phyloP scores from a whole-genome alignment of 2,329 filamentous ascomycete genomes.

The Ilyonectria robusta region DNA sequence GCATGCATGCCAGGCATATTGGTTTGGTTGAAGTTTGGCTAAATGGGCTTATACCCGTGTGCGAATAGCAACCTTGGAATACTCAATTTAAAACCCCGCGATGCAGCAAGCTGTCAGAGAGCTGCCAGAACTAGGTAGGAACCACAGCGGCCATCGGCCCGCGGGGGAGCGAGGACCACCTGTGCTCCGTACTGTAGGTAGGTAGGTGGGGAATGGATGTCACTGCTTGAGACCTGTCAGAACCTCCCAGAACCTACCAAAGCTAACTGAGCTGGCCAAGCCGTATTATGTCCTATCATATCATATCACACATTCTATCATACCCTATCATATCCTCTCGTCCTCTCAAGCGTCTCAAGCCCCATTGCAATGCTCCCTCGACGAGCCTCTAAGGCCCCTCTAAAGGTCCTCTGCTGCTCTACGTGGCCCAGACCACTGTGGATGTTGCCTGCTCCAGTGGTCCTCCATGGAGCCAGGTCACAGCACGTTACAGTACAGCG shows the following conservation, averaged over 20 bases:
- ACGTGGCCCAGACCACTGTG: conserved; percentile 6
- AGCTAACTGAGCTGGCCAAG: background rate
- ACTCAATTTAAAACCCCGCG: conserved; percentile 5
- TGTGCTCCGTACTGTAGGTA: background rate
- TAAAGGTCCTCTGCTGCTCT: conserved; percentile 1
- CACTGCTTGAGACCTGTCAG: conserved; percentile 21
- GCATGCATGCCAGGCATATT: no score
- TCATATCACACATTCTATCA: conserved; percentile 7
- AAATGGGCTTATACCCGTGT: no score
- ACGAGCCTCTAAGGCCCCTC: conserved; percentile 10
- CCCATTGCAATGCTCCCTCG: background rate
- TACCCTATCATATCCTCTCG: background rate
- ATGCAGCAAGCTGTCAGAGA: background rate
- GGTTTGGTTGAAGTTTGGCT: no score
- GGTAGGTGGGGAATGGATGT: conserved; percentile 10
- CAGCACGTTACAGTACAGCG: conserved; percentile 7
- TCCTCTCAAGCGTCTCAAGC: background rate
- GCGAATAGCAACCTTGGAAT: no score
- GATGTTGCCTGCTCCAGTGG: conserved; percentile 9
- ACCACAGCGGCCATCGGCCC: background rate
- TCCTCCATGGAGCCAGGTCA: conserved; percentile 18
- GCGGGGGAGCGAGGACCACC: conserved; percentile 5
- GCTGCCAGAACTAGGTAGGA: background rate
- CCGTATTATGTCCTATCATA: conserved; percentile 3
- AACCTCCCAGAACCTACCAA: conserved; percentile 5